Evolutionary conservation across 2,329 filamentous ascomycete genomes (phyloP), one percentile per base, ranked within the genome.

Genomic region (Leptographium flavum): DNA sequence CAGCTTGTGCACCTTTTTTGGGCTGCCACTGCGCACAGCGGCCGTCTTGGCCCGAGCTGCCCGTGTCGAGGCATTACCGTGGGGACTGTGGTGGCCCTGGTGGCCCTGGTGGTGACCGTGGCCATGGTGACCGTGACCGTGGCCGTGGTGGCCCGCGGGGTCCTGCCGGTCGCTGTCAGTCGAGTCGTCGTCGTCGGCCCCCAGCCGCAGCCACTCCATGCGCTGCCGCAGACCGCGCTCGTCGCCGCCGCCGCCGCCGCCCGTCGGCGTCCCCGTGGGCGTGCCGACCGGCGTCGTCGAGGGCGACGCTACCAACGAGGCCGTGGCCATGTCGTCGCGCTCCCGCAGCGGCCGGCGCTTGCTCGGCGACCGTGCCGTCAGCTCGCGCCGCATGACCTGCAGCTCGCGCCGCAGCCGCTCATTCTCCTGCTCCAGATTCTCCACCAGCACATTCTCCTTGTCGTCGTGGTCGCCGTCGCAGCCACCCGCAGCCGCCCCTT

Each of bases 381-480:
- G 57, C 60, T 87, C 81, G 31, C 82, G 72, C 56, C 79, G 79
- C 22, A 88, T 59, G 3, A 77, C 65, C 2, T 69, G 69, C 19
- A 87, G 68, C 54, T 83, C 81, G 22, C 73, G 70, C 14, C 79
- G 71, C 32, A 90, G 66, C 3, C 74, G 68, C 49, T 83, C 78
- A 45, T 87, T 87, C 56, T 88, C 83, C 42, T 76, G 64, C 54
- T 83, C 76, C 1, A 87, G 63, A 39, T 81, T 73, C 55, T 81
- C 74, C 6, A 79, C 65, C 2, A 75, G 59, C 2, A 74, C 63
- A 38, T 81, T 81, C 57, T 81, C 74, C 54, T 83, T 81, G 51
- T 76, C 65, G 8, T 70, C 64, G 52, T 55, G 68, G 61, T 47
- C 66, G 60, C 61, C 66, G 50, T 61, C 63, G 54, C 70, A 65